Evolutionary conservation across 129 eudicot genomes (phyloP), one percentile per base, ranked within the genome.

Genomic region (Silybum marianum): DNA sequence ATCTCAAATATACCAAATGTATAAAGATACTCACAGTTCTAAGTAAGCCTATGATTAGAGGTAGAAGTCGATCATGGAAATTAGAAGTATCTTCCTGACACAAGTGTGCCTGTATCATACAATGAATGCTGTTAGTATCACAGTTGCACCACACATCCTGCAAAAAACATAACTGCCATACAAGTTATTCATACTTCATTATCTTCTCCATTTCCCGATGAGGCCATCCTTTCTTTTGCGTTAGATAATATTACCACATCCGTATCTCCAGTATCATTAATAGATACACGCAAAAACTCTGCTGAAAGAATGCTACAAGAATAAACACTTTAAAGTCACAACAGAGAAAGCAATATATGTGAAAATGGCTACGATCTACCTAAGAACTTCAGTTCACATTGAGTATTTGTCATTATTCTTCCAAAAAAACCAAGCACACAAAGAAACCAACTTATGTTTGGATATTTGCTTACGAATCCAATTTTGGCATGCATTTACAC

Each of bases 231-330:
- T 81, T 80, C 85, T 85, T 86, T 92, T 76, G 88, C 82, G 69
- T 62, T 79, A 11, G 86, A 85, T 69, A 88, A 46, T 46, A 88
- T 84, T 76, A 85, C 70, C 25, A 69, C 85, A 90, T 91, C 98
- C 80, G 74, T 73, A 75, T 85, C 82, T 38, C 91, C 95, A 81
- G 92, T 80, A 81, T 86, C 97, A 79, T 78, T 95, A 69, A 86
- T 75, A 76, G 97, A 88, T 86, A 87, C 90, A 83, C 87, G 98
- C 90, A 96, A 84, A 91, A 96, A 96, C 88, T 96, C 99, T 87
- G 97, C 93, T 84, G 98, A 91, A 93, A 96, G 99, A 93, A 96
- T 91, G 97, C 99, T 96, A 96, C 98, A 96, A 81, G 87, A 88
- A 87, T 89, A 86, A 84, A 96, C 85, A 78, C 77, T 78, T 72